These are phyloP conservation scores for Drechmeria coniospora DNA, from an alignment of 2,329 filamentous ascomycete genomes.

Conservation along the genomic window DNA sequence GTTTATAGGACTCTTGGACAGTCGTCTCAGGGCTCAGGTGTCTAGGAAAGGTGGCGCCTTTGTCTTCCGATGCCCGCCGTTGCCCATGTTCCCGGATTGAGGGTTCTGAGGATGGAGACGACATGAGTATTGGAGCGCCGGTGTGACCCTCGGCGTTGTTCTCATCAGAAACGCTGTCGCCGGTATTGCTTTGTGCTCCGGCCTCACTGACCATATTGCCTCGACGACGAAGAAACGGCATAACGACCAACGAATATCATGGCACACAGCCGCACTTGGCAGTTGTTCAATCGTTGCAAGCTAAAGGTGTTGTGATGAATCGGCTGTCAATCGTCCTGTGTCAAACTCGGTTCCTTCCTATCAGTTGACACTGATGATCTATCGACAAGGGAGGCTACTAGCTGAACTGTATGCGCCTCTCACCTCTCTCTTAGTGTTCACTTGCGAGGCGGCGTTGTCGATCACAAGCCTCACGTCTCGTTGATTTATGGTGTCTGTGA, in stretches of 20 bases:
- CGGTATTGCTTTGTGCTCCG: conserved; percentile 39
- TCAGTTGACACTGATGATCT: no score
- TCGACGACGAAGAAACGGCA: conserved; percentile 48
- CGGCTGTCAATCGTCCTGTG: no score
- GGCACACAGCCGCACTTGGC: no score
- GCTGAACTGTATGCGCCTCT: no score
- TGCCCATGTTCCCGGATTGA: neutral
- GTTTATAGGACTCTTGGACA: conserved; percentile 39
- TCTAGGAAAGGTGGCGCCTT: conserved; percentile 6
- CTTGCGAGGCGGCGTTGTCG: no score
- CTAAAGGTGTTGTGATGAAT: no score
- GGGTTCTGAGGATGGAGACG: conserved; percentile 1
- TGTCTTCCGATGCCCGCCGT: conserved; percentile 3
- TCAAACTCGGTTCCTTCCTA: no score
- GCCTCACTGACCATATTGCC: conserved; percentile 44
- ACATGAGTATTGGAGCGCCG: neutral
- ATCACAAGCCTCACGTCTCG: no score
- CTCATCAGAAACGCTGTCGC: conserved; percentile 14
- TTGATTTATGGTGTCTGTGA: no score
- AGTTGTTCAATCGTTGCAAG: no score
- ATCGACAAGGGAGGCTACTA: no score
- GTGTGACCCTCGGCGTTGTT: neutral
- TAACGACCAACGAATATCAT: conserved; percentile 26
- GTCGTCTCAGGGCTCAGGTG: conserved; percentile 18
- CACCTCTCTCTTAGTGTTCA: no score